These are phyloP conservation scores for Tricholomella constricta DNA, from an alignment of 768 basidiomycete genomes.

Conservation along the genomic window DNA sequence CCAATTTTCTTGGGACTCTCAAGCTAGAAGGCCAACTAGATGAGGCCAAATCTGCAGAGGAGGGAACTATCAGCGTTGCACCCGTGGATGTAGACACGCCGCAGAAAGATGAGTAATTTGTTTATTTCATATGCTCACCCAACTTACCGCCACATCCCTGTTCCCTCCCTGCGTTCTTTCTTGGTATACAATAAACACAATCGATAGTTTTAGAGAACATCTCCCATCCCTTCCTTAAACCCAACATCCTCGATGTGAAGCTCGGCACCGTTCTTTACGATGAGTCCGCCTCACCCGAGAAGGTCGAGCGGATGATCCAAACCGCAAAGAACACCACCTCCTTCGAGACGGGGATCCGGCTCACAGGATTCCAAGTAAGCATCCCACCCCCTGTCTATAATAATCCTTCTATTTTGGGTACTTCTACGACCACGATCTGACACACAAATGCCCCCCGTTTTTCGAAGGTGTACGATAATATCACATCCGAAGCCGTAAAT, in stretches of 20 bases:
- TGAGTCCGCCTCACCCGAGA: slow-evolving; percentile 63
- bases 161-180: background rate
- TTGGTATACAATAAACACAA: slow-evolving; percentile 38
- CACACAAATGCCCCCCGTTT: background rate
- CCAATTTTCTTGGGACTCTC: slow-evolving; percentile 80
- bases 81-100: slow-evolving; percentile 10
- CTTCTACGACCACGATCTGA: background rate
- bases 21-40: slow-evolving; percentile 66
- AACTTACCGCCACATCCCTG: background rate
- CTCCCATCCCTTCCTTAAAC: slow-evolving; percentile 68
- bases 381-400: background rate
- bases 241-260: slow-evolving; percentile 91
- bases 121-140: background rate
- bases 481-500: slow-evolving; percentile 52
- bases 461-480: slow-evolving; percentile 70
- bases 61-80: slow-evolving; percentile 17
- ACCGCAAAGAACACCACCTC: slow-evolving; percentile 73
- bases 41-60: slow-evolving; percentile 23
- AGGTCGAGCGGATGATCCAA: slow-evolving; percentile 75
- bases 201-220: slow-evolving; percentile 88
- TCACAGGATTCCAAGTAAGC: slow-evolving; percentile 90
- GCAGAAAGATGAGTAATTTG: slow-evolving; percentile 22
- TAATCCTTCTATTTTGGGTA: too few relatives aligned
- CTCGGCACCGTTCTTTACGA: slow-evolving; percentile 91
- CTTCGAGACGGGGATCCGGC: slow-evolving; percentile 69